Evolutionary conservation across 306 rosid species (phyloP).

Genomic region (Cicer yamashitae): DNA sequence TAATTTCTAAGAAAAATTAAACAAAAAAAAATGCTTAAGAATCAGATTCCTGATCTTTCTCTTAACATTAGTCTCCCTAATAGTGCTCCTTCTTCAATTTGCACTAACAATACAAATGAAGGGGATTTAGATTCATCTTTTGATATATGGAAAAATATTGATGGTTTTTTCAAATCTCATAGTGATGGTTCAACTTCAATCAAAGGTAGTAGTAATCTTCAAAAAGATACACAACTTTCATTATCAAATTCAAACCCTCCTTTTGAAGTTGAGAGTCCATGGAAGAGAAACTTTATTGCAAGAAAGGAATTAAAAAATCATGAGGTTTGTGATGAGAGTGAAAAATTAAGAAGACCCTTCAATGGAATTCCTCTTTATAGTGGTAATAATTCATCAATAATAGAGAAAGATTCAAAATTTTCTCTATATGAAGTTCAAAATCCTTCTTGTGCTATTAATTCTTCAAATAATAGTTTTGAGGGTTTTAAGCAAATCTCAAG

Average conservation of each 20-base stretch:
- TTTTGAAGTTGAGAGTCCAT: conserved; percentile 57
- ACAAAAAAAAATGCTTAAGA: conserved; percentile 50
- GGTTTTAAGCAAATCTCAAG: conserved; percentile 50
- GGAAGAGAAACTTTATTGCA: conserved; percentile 47
- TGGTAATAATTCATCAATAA: conserved; percentile 40
- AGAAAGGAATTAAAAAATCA: conserved; percentile 16
- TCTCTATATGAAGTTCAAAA: conserved; percentile 45
- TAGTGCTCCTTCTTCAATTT: conserved; percentile 61
- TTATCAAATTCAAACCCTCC: conserved; percentile 44
- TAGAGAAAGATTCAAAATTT: conserved; percentile 41
- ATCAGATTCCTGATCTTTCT: conserved; percentile 83
- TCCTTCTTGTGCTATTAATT: conserved; percentile 33
- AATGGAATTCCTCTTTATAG: conserved; percentile 73
- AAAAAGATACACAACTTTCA: conserved; percentile 56
- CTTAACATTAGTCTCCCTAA: conserved; percentile 80
- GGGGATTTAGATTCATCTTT: conserved; percentile 49
- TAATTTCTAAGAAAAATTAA: conserved; percentile 29
- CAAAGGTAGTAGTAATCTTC: conserved; percentile 28
- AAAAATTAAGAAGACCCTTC: conserved; percentile 48
- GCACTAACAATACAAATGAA: conserved; percentile 30
- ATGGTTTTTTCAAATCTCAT: conserved; percentile 46
- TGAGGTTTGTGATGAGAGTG: conserved; percentile 41
- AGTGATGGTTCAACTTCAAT: conserved; percentile 55
- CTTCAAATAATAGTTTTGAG: conserved; percentile 23
- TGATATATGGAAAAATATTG: conserved; percentile 53